Base-by-base conservation (phyloP, 805 yeast genomes). In the Ogataea ganodermae region DNA sequence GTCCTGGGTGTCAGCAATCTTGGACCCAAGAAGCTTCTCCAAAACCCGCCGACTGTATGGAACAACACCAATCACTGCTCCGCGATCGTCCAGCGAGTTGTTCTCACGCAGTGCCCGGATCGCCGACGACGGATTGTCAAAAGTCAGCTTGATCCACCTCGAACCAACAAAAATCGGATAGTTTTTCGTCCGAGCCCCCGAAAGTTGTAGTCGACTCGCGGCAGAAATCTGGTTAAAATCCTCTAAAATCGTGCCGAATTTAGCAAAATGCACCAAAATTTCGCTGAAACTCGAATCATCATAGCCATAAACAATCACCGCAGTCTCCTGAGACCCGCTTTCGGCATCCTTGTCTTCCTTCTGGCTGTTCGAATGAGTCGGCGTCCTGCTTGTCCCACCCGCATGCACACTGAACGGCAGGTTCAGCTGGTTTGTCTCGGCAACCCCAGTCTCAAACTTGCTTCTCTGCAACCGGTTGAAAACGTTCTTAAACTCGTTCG, bases 141-240 rank as follows among this genome's bases (percentile, higher is more conserved):
- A 94, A 3, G 97, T 91, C 45, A 92, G 63, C 61, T 90, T 87
- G n/a, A 91, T 82, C 98, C 98, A 92, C 32, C 88, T 83, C 38
- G 81, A 78, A 1, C 98, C 98, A 10, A 91, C 78, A 66, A 81
- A 86, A 7, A 92, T 84, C 3, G 97, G 95, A 26, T 64, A 48
- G 60, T 70, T 64, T 55, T 67, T 72, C 10, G 40, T 44, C 6
- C 28, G 28, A 21, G 26, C 9, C n/a, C 27, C 21, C 3, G 41
- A 24, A 16, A 28, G 35, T 10, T 35, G 44, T 14, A 27, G 9
- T 22, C 24, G 35, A 18, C 24, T 17, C 7, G 17, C 33, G 6
- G 36, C 26, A 5, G 42, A 18, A 7, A 32, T 30, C 21, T 51
- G 53, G 31, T 82, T 83, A 57, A 86, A 83, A 58, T 86, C 84